A percentile compares a stretch with the other conserved stretches of the same genome.
phyloP scores from a whole-genome alignment of 108 stramenopile genomes.

The Discostella stelligeroides region DNA sequence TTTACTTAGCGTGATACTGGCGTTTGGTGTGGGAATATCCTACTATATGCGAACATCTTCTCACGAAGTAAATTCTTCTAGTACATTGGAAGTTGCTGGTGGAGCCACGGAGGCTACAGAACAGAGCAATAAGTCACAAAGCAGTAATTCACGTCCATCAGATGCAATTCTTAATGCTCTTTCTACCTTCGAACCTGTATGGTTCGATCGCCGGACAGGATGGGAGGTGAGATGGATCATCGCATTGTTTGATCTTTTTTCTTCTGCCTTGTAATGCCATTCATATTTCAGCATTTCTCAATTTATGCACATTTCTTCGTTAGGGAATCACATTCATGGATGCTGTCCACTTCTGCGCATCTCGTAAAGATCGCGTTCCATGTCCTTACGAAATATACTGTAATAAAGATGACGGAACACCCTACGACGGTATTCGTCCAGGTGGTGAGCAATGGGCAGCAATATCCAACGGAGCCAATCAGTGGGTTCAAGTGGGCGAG shows the following conservation, averaged over 20 bases:
- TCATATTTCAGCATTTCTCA: neutral
- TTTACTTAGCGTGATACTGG: neutral
- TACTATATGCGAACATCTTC: neutral
- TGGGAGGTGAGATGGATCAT: conserved; percentile 17
- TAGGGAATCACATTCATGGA: conserved; percentile 39
- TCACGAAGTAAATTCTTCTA: too few relatives aligned
- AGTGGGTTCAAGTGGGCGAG: conserved; percentile 43
- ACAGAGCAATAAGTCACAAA: neutral
- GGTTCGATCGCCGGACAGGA: conserved; percentile 37
- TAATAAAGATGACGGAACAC: conserved; percentile 15
- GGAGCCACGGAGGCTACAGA: neutral
- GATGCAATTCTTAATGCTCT: conserved; percentile 32
- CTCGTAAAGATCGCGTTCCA: conserved; percentile 35
- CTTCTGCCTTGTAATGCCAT: neutral
- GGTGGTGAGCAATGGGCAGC: conserved; percentile 47
- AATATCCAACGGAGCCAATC: conserved; percentile 35
- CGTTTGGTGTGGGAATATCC: conserved; percentile 14
- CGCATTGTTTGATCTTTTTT: neutral
- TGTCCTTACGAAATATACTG: conserved; percentile 49
- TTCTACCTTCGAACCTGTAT: conserved; percentile 31
- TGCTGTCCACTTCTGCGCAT: conserved; percentile 34
- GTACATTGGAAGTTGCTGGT: neutral
- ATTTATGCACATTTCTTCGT: neutral
- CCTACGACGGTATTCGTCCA: conserved; percentile 22
- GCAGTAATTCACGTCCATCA: neutral